Percentiles rank a stretch among this genome's conserved stretches.
phyloP scores from a whole-genome alignment of 805 yeast genomes.

The Pichia exigua region DNA sequence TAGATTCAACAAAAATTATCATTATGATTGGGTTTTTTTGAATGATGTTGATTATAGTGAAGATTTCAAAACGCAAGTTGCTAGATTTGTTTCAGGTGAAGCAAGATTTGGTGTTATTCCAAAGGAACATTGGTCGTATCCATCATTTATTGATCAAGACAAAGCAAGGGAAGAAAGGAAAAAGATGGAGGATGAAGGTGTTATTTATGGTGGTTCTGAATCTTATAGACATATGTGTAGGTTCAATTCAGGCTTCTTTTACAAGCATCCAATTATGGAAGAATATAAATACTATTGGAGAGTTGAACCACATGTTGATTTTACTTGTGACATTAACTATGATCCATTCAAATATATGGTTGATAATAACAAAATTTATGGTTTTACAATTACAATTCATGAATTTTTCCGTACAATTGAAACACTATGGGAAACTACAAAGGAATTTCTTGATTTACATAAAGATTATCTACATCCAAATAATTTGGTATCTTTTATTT shows the following conservation, averaged over 20 bases:
- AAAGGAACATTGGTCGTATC: constrained; percentile 79
- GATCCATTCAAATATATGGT: constrained; percentile 59
- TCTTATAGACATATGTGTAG: constrained; percentile 43
- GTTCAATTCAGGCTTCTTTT: constrained; percentile 45
- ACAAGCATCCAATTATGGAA: constrained; percentile 46
- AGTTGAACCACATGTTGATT: constrained; percentile 60
- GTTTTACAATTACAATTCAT: constrained; percentile 57
- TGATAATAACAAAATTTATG: constrained; percentile 48
- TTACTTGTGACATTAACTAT: constrained; percentile 52
- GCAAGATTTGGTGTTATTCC: constrained; percentile 70
- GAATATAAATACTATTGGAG: constrained; percentile 71
- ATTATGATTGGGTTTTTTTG: constrained; percentile 90
- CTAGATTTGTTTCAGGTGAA: constrained; percentile 52
- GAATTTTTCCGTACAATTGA: constrained; percentile 57
- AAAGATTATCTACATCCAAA: constrained; percentile 36
- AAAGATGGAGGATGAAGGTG: constrained; percentile 37
- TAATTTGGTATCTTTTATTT: constrained; percentile 55
- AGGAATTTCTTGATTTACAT: constrained; percentile 34
- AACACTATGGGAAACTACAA: constrained; percentile 48
- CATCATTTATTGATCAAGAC: constrained; percentile 67
- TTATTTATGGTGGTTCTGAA: constrained; percentile 35
- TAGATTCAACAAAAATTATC: constrained; percentile 64
- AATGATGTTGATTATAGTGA: constrained; percentile 72
- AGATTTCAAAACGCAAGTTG: constrained; percentile 53
- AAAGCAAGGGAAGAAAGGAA: constrained; percentile 59